Conservation (phyloP, 306 rosid species). For the Dryas octopetala region DNA sequence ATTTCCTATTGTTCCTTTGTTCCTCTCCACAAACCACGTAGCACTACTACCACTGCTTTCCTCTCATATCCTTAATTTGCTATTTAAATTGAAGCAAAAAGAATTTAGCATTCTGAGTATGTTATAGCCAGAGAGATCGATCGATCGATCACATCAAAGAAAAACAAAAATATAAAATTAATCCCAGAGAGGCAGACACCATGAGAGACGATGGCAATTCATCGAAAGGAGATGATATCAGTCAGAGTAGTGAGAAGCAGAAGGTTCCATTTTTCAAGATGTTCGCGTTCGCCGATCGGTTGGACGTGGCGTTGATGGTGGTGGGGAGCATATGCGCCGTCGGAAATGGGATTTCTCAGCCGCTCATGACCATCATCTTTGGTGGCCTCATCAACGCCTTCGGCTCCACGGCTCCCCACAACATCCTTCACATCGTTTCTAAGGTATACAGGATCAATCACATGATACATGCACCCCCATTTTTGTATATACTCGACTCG, state of each 20-base stretch:
- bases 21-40: too few relatives aligned
- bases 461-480: too few relatives aligned
- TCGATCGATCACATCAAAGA: too few relatives aligned
- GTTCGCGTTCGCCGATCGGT: slow-evolving; percentile 61
- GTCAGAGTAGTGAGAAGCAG: slow-evolving; percentile 8
- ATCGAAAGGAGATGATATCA: background rate
- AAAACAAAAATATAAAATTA: too few relatives aligned
- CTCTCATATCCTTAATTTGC: too few relatives aligned
- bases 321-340: slow-evolving; percentile 52
- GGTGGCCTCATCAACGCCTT: slow-evolving; percentile 61
- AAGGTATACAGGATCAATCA: slow-evolving; percentile 34
- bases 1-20: too few relatives aligned
- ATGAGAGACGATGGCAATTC: background rate
- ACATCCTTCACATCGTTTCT: slow-evolving; percentile 41
- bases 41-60: too few relatives aligned
- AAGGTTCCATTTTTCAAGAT: slow-evolving; percentile 59
- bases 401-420: slow-evolving; percentile 38
- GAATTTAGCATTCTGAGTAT: too few relatives aligned
- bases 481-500: too few relatives aligned
- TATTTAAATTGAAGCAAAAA: too few relatives aligned
- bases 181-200: too few relatives aligned
- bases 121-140: too few relatives aligned
- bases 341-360: slow-evolving; percentile 61
- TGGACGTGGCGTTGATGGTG: slow-evolving; percentile 53
- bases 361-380: slow-evolving; percentile 64